phyloP scores from a whole-genome alignment of 139 green algal genomes.

The Chlorella sp. region DNA sequence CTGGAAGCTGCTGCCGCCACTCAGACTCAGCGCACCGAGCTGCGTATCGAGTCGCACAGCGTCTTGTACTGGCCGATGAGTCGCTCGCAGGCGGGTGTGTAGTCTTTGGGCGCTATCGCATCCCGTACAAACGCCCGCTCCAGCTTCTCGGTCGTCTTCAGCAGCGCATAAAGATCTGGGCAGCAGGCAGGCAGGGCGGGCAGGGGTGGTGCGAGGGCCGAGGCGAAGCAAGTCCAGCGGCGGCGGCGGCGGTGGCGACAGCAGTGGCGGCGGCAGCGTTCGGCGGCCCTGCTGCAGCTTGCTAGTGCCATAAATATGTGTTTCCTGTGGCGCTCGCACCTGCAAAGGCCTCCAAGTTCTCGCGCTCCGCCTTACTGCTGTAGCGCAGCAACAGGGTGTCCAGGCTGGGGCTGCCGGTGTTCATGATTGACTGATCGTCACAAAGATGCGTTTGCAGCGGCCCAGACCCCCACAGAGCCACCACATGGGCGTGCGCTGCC shows the following conservation, averaged over 20 bases:
- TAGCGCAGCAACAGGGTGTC: not conserved
- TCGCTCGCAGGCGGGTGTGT: slow-evolving; percentile 86
- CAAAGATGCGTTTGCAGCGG: no score
- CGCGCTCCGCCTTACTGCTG: slow-evolving; percentile 68
- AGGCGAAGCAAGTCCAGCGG: not conserved
- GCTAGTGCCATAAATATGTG: no score
- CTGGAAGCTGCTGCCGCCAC: no score
- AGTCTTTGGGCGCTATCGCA: slow-evolving; percentile 77
- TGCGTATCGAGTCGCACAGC: slow-evolving; percentile 76
- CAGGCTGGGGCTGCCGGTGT: not conserved
- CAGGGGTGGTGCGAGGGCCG: not conserved
- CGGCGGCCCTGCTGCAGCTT: not conserved
- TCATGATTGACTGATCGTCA: not conserved
- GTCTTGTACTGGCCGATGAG: slow-evolving; percentile 94
- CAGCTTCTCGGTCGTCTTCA: slow-evolving; percentile 94
- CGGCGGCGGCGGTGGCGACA: not conserved
- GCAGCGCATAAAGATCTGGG: slow-evolving; percentile 92
- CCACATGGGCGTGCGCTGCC: no score
- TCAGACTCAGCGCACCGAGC: slow-evolving; percentile 60
- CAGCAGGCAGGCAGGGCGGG: not conserved
- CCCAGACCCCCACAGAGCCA: no score
- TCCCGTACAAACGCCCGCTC: slow-evolving; percentile 87
- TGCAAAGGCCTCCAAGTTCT: slow-evolving; percentile 81
- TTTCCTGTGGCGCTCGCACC: no score
- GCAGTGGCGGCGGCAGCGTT: not conserved